Percentiles rank a stretch among this genome's conserved stretches.
These are phyloP conservation scores for Immersiella caudata DNA, from an alignment of 495 filamentous ascomycete species.

Conservation along the genomic window DNA sequence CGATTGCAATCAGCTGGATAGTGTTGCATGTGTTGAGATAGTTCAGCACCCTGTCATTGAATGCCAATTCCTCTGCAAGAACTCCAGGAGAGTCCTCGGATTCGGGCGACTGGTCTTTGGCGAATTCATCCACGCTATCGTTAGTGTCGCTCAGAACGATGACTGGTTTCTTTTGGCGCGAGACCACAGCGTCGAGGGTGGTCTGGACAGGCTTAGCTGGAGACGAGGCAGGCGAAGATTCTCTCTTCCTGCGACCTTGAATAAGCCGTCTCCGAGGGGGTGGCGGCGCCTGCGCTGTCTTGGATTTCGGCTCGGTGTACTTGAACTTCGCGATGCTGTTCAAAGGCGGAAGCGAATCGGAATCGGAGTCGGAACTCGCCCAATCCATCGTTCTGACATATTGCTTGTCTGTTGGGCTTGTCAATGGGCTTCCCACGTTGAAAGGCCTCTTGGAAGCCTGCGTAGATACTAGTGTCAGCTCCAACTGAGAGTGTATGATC, in stretches of 20 bases:
- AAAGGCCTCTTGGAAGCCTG: conserved; percentile 18
- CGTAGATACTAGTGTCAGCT: background rate
- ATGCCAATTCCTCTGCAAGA: conserved; percentile 17
- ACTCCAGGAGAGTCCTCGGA: conserved; percentile 22
- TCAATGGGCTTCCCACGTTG: conserved; percentile 25
- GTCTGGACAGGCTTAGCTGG: conserved; percentile 22
- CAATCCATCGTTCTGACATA: conserved; percentile 32
- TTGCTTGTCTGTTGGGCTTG: conserved; percentile 20
- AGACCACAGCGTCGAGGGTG: background rate
- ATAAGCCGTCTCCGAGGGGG: conserved; percentile 36
- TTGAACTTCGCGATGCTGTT: conserved; percentile 18
- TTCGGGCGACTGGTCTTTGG: conserved; percentile 11
- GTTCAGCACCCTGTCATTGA: conserved; percentile 59
- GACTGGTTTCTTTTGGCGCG: conserved; percentile 17
- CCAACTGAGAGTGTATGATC: background rate
- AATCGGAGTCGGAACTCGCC: conserved; percentile 29
- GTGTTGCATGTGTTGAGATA: conserved; percentile 81
- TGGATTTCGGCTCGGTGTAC: conserved; percentile 3
- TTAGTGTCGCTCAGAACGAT: conserved; percentile 37
- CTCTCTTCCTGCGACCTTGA: conserved; percentile 33
- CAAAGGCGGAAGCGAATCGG: background rate
- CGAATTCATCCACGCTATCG: conserved; percentile 28
- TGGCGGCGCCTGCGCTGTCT: conserved; percentile 15
- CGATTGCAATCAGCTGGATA: conserved; percentile 75
- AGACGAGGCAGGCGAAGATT: conserved; percentile 25